These are phyloP conservation scores for Pisolithus microcarpus DNA, from an alignment of 768 basidiomycete genomes.

Conservation along the genomic window DNA sequence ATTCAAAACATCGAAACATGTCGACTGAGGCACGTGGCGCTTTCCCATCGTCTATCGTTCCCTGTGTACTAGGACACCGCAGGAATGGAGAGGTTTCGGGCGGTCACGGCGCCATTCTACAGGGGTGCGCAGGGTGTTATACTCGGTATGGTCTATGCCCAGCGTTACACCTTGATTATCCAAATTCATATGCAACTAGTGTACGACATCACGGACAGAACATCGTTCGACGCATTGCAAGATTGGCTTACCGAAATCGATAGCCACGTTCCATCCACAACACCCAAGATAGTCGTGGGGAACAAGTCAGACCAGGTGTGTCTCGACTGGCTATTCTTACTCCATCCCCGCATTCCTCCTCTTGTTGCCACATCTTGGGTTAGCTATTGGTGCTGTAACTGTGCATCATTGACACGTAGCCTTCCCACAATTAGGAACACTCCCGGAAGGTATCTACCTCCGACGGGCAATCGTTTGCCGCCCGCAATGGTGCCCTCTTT, in stretches of 20 bases:
- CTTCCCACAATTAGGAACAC: constrained; percentile 52
- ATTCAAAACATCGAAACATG: neutral
- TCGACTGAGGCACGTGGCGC: too few species aligned
- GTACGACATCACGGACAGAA: constrained; percentile 89
- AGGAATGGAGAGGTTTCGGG: too few species aligned
- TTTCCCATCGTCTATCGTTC: too few species aligned
- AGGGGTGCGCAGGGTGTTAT: too few species aligned
- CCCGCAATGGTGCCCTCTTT: too few species aligned
- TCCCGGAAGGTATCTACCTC: constrained; percentile 71
- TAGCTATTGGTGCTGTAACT: neutral
- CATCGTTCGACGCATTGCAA: constrained; percentile 91
- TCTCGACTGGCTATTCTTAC: neutral
- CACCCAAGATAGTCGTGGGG: too few species aligned
- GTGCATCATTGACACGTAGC: neutral
- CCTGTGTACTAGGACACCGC: too few species aligned
- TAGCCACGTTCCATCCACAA: constrained; percentile 50
- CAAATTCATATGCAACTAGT: constrained; percentile 39
- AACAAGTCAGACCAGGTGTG: constrained; percentile 19
- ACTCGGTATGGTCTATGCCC: too few species aligned
- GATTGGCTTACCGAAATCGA: constrained; percentile 91
- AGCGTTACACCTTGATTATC: too few species aligned
- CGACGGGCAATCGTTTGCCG: constrained; percentile 12
- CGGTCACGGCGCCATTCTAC: too few species aligned
- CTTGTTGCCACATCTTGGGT: too few species aligned
- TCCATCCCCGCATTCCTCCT: neutral